These are phyloP conservation scores for Jackrogersella minutella DNA, from an alignment of 495 filamentous ascomycete species.

Conservation along the genomic window DNA sequence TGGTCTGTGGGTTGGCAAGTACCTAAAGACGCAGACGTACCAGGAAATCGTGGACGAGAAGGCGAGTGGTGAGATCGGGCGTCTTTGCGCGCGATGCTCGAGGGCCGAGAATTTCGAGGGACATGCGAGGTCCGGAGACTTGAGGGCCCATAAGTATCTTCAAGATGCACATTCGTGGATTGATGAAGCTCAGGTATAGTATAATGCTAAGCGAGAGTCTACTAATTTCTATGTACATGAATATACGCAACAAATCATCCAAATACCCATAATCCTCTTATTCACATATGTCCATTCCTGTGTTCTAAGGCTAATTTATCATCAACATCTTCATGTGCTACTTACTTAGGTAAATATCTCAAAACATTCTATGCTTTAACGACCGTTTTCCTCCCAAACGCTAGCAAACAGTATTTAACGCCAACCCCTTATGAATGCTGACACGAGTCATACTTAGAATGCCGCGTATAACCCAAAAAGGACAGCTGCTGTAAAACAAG, in stretches of 20 bases:
- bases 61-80: slow-evolving; percentile 59
- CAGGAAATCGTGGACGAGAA: slow-evolving; percentile 57
- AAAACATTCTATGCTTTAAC: background rate
- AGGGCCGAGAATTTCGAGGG: slow-evolving; percentile 63
- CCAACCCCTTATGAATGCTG: background rate
- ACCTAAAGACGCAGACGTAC: slow-evolving; percentile 60
- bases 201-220: background rate
- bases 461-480: slow-evolving; percentile 3
- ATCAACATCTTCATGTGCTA: too few relatives aligned
- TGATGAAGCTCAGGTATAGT: slow-evolving; percentile 33
- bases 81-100: slow-evolving; percentile 60
- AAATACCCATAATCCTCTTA: background rate
- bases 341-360: too few relatives aligned
- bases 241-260: background rate
- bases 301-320: too few relatives aligned
- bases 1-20: slow-evolving; percentile 64
- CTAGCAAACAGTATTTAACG: background rate
- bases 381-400: background rate
- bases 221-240: background rate
- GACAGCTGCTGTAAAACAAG: background rate
- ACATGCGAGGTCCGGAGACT: slow-evolving; percentile 60
- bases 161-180: slow-evolving; percentile 57
- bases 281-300: background rate
- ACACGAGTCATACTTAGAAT: background rate
- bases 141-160: slow-evolving; percentile 55